Evolutionary conservation across 2,329 filamentous ascomycete species (phyloP), one percentile per base, ranked within the genome.

Genomic region (Cercospora brassicicola): DNA sequence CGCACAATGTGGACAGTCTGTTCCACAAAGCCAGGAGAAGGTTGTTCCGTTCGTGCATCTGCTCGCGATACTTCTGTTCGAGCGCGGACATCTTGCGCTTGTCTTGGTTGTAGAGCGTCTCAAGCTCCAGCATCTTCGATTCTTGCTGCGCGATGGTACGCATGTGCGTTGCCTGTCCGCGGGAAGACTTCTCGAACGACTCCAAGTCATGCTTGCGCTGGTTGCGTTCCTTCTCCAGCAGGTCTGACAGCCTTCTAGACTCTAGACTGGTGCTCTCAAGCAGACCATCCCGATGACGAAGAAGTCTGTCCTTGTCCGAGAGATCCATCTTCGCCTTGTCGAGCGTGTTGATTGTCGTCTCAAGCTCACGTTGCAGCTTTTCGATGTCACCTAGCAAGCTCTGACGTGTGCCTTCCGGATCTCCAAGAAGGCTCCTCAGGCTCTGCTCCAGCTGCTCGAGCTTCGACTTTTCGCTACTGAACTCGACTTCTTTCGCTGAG

Each of bases 11-110:
- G 3, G 92, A 94, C 8, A 99, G 85, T 56, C 91, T 88, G 71
- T 94, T 94, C 95, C 95, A 99, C 4, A 98, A 83, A n/a, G 89
- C 86, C 23, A 97, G 87, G 18, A 98, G 85, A 62, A 99, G 84
- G 68, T 92, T 91, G 81, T 98, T 97, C 65, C 95, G 90, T 81
- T 98, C 95, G 53, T 86, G 87, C 45, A 98, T 86, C 80, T 98
- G 93, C 62, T 97, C 94, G 73, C 91, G 91, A 80, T 92, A 91
- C 67, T 90, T 88, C 71, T 89, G 85, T 79, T 99, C 95, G 7
- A 97, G 85, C 63, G 86, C 84, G 1, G 88, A 84, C 70, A 96
- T 87, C 73, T 89, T 91, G 76, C 90, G 90, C 76, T 91, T 90
- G 77, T 97, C 93, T 64, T 91, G 87, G 64, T 86, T 89, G 66